Evolutionary conservation across 2,329 filamentous ascomycete species (phyloP).

Genomic region (Thelonectria blattea): DNA sequence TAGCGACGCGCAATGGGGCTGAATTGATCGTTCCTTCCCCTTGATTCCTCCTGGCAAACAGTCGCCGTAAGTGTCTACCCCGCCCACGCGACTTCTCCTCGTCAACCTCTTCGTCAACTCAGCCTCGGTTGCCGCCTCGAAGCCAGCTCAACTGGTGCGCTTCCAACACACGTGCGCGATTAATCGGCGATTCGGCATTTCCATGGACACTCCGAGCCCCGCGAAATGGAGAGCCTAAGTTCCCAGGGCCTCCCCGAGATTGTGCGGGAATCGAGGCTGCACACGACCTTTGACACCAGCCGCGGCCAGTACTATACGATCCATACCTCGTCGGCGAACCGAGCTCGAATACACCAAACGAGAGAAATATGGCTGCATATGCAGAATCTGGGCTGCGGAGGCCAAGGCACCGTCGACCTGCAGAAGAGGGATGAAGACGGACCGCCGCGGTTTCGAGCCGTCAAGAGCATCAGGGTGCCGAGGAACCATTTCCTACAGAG

Average conservation of each 20-base stretch:
- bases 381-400: background rate
- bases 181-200: too few relatives aligned
- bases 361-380: background rate
- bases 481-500: background rate
- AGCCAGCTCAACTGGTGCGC: too few relatives aligned
- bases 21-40: too few relatives aligned
- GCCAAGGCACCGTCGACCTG: background rate
- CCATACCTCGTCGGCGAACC: background rate
- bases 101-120: too few relatives aligned
- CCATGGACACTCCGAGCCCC: too few relatives aligned
- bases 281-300: background rate
- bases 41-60: too few relatives aligned
- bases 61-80: too few relatives aligned
- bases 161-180: too few relatives aligned
- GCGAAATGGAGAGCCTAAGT: too few relatives aligned
- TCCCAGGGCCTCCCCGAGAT: background rate
- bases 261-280: constrained; percentile 1
- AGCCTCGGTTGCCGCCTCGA: too few relatives aligned
- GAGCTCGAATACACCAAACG: background rate
- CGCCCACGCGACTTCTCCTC: too few relatives aligned
- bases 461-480: constrained; percentile 1
- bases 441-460: background rate
- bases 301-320: background rate
- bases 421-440: background rate
- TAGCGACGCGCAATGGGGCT: too few relatives aligned